phyloP scores from a whole-genome alignment of 345 rosid species.

The Excoecaria agallocha region DNA sequence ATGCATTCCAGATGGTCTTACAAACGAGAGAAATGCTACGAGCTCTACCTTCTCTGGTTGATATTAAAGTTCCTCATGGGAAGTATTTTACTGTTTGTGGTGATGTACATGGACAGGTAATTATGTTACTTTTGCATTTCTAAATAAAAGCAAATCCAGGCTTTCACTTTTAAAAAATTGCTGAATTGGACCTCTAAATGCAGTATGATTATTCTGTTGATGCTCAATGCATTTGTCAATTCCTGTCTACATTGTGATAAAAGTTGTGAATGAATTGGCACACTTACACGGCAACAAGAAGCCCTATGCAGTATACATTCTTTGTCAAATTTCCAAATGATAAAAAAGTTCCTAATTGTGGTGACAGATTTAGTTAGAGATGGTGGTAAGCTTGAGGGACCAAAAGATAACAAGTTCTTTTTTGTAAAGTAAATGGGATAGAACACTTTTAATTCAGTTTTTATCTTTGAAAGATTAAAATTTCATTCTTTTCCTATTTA shows the following conservation, averaged over 20 bases:
- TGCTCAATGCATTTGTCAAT: neutral
- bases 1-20: slow-evolving; percentile 86
- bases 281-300: neutral
- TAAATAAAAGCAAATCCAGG: neutral
- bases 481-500: neutral
- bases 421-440: too few species aligned
- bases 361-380: neutral
- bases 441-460: neutral
- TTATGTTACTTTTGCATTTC: slow-evolving; percentile 11
- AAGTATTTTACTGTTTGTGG: slow-evolving; percentile 89
- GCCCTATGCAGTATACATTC: neutral
- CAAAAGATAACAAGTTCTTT: too few species aligned
- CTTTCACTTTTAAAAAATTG: neutral
- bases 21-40: slow-evolving; percentile 77
- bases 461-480: too few species aligned
- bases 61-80: slow-evolving; percentile 67
- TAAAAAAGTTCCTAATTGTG: neutral
- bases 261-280: neutral
- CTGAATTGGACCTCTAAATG: neutral
- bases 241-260: neutral
- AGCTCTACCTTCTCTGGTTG: slow-evolving; percentile 78
- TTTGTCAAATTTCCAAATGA: neutral
- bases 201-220: neutral
- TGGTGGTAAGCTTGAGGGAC: neutral
- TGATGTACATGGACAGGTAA: slow-evolving; percentile 99